Base-by-base conservation (phyloP, 2,329 filamentous ascomycete genomes). In the Neonectria sp. region DNA sequence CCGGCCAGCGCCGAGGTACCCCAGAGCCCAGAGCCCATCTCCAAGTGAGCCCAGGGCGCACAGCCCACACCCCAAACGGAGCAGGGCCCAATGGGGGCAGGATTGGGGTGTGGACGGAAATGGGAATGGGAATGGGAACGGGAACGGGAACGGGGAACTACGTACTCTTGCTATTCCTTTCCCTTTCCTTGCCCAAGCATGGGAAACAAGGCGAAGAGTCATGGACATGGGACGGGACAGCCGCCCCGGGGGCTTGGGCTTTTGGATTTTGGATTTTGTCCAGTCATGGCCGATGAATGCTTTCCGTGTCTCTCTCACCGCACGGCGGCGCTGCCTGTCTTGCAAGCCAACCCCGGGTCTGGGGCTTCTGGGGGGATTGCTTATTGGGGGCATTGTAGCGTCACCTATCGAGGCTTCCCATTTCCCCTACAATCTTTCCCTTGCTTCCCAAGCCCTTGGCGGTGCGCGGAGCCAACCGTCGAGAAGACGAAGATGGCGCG, bases 1-100 rank as follows among this genome's bases (percentile, higher is more conserved):
- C 56, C 64, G 64, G 60, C 58, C 53, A 61, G 61, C 27, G 37
- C 55, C 31, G 63, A 75, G 74, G 73, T 75, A 75, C 68, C 70
- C 68, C 60, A 56, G 60, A 64, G 56, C 70, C 68, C 60, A 56
- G 60, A 64, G 56, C 40, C 40, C 37, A 55, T 55, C 68, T 71
- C 67, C 71, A 74, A 70, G 61, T 72, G 45, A 60, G 46, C 52
- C 58, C 49, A 62, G n/a, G 48, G 69, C 71, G 67, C 58, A 73
- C 37, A 68, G 62, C 63, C 56, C 68, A 60, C 51, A 58, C 53
- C 65, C 67, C 60, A 63, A 69, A 46, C 68, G 65, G 72, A 67
- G 60, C n/a, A 68, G 60, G 64, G 63, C 21, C 72, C 67, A 65
- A 74, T 70, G 25, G 67, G 71, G 31, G 68, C 40, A 67, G 70